Evolutionary conservation across 2,329 filamentous ascomycete genomes (phyloP).

Genomic region (Passalora sequoiae): DNA sequence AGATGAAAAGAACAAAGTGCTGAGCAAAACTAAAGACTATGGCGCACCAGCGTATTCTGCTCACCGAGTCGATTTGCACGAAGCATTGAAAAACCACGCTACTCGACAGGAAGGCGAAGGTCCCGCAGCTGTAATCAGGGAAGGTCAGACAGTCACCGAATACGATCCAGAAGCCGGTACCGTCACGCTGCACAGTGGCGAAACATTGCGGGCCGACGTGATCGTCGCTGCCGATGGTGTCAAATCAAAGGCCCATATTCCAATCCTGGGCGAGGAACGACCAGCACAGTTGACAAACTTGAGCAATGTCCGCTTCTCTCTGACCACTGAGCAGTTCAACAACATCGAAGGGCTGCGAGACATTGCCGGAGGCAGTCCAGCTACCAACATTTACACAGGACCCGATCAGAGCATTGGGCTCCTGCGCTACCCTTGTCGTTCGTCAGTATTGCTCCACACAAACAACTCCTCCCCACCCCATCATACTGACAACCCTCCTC

Average conservation of each 20-base stretch:
- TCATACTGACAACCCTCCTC: background rate
- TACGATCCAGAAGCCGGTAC: background rate
- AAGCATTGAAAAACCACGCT: background rate
- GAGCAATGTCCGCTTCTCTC: slow-evolving; percentile 7
- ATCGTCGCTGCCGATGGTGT: slow-evolving; percentile 7
- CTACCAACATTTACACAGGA: background rate
- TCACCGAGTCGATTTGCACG: slow-evolving; percentile 8
- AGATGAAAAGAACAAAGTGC: background rate
- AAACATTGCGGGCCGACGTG: background rate
- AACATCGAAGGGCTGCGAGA: background rate
- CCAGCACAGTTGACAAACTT: slow-evolving; percentile 2
- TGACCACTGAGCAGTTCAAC: slow-evolving; percentile 6
- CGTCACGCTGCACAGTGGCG: slow-evolving; percentile 2
- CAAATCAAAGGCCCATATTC: slow-evolving; percentile 1
- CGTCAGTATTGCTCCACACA: background rate
- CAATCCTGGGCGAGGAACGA: slow-evolving; percentile 5
- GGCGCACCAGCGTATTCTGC: slow-evolving; percentile 2
- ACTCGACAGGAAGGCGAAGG: background rate
- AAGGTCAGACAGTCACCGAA: background rate
- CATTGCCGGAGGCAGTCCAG: background rate
- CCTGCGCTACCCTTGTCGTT: slow-evolving; percentile 6
- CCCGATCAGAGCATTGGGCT: background rate
- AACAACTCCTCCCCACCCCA: background rate
- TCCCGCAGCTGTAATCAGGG: background rate
- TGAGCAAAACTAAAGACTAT: slow-evolving; percentile 3